phyloP scores from a whole-genome alignment of 257 asterid genomes.

The Scutellaria galericulata region DNA sequence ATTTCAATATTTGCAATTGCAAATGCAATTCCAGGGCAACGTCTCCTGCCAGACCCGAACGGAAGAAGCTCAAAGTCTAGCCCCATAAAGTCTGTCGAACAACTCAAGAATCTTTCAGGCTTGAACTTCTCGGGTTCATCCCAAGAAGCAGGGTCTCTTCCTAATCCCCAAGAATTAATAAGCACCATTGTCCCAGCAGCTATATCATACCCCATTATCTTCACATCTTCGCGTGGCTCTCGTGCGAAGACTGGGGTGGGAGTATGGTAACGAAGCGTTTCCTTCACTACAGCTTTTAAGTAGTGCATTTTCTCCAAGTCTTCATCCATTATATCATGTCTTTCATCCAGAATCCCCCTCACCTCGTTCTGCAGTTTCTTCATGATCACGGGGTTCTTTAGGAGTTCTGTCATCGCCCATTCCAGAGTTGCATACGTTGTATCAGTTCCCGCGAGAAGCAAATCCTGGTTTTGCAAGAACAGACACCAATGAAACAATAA shows the following conservation, averaged over 20 bases:
- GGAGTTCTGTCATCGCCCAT: constrained; percentile 62
- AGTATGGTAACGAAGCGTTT: constrained; percentile 50
- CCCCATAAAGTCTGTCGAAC: constrained; percentile 35
- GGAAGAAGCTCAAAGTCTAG: constrained; percentile 30
- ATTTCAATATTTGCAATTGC: constrained; percentile 16
- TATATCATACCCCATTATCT: constrained; percentile 44
- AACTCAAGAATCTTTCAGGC: constrained; percentile 41
- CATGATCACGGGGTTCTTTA: constrained; percentile 39
- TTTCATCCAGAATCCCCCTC: constrained; percentile 23
- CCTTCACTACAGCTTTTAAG: constrained; percentile 52
- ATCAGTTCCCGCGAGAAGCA: background rate
- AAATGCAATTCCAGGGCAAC: constrained; percentile 38
- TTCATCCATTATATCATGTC: constrained; percentile 26
- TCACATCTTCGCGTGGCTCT: constrained; percentile 37
- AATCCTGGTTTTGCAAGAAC: too few relatives aligned
- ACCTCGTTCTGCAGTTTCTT: constrained; percentile 36
- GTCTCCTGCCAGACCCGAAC: constrained; percentile 43
- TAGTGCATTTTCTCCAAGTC: constrained; percentile 57
- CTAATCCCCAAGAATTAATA: too few relatives aligned
- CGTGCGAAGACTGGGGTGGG: constrained; percentile 51
- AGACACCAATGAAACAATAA: too few relatives aligned
- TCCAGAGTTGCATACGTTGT: constrained; percentile 24
- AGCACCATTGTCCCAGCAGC: constrained; percentile 38
- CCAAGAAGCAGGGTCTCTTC: constrained; percentile 47
- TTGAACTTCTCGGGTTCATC: constrained; percentile 36